Evolutionary conservation across 805 yeast genomes (phyloP), one percentile per base, ranked within the genome.

Genomic region (Groenewaldozyma salmanticensis): DNA sequence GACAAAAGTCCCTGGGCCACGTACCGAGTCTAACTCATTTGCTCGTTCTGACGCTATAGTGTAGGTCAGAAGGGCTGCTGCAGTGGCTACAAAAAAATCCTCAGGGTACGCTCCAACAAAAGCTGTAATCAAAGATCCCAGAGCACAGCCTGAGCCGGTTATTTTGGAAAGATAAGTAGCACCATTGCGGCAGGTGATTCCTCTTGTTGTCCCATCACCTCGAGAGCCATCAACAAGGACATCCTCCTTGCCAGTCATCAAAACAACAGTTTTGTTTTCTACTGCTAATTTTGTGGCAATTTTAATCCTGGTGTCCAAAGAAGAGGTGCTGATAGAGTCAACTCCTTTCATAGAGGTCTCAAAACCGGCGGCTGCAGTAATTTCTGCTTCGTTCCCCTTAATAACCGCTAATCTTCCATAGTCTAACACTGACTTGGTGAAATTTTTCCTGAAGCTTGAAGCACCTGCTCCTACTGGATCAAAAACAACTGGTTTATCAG

Each of bases 381-480:
- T 81, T 53, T 87, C 96, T n/a, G 90, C 85, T 9, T 76, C 71
- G 52, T 87, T 87, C 1, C 95, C 96, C 58, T 88, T 85, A 48
- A 87, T 77, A 21, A 86, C 22, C 74, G 65, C 46, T 68, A 70
- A 52, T 69, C 72, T 35, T 1, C 85, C 86, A 9, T 67, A 57
- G 29, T 77, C 66, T 24, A 87, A 57, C 6, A 86, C 51, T 1
- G 56, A 54, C 21, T 64, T 57, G 39, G 77, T 72, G 15, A 76
- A 64, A 2, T 59, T 52, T 31, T 64, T 62, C 44, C 96, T 68
- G 4, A 74, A 70, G 3, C 53, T 42, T 0, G 95, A 70, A 0
- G 96, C 95, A 21, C 95, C 95, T 31, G 80, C 85, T 1, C 87
- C 96, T n/a, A 87, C 95, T 0, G 96, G 96, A 58, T 87, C 96